Base-by-base conservation (phyloP, 805 yeast species). In the Yamadazyma akitaensis region DNA sequence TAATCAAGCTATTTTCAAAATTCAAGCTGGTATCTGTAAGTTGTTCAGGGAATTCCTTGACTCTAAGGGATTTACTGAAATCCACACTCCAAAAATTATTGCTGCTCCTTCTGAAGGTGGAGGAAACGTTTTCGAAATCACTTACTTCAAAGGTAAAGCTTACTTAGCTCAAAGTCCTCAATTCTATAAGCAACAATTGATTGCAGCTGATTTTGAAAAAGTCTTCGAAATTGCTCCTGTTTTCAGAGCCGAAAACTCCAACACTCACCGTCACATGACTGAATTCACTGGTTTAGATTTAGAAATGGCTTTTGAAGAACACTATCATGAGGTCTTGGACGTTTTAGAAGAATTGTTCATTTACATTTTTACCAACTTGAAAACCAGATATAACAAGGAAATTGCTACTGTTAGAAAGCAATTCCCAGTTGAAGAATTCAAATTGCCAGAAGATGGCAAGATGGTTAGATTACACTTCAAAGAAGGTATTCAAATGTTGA, bases 61-160 rank as follows among this genome's bases (percentile, higher is more conserved):
- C 50, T 68, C 67, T 41, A 79, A 73, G 57, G 79, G 80, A 24
- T 94, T 94, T 72, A 81, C 84, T 32, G 99, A 95, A 75, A 84
- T 90, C 57, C 99, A 94, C 72, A 85, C 97, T 11, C 99, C 99
- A 52, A 94, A 94, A 73, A 75, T 94, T 58, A 80, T 92, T 61
- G 96, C 95, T 57, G 89, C 98, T 35, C 87, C 99, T 35, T 86
- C 96, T 51, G 99, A 94, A 76, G 97, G 98, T 70, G 99, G 99
- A 56, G 81, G 98, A 49, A 92, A 89, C 67, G 98, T 94, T 40
- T 94, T 94, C 71, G 95, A 90, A 70, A 86, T 94, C 49, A 76
- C 86, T 37, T 94, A 94, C 72, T 94, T 94, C 80, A 92, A 92
- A 67, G 82, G 89, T 52, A 83, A 85, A 51, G 98, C 98, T 6